Evolutionary conservation across 2,329 filamentous ascomycete genomes (phyloP).

Genomic region (Microsporum ferrugineum): DNA sequence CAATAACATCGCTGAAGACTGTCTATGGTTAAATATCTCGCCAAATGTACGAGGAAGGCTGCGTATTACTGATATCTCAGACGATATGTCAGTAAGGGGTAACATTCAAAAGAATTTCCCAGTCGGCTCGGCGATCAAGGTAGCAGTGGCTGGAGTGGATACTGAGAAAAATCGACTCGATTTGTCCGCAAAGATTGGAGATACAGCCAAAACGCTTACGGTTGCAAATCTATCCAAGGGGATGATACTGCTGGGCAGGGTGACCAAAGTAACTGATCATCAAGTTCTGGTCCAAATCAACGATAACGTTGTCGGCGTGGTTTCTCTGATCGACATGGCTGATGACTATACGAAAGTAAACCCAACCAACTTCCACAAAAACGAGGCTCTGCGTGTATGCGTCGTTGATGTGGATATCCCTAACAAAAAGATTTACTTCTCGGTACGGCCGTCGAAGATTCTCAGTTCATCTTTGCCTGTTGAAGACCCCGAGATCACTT

Average conservation of each 20-base stretch:
- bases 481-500: constrained; percentile 66
- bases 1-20: constrained; percentile 73
- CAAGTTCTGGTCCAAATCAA: constrained; percentile 78
- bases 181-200: constrained; percentile 61
- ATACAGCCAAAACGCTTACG: constrained; percentile 46
- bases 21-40: constrained; percentile 81
- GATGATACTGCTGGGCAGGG: constrained; percentile 67
- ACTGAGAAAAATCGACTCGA: constrained; percentile 63
- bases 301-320: constrained; percentile 63
- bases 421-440: constrained; percentile 77
- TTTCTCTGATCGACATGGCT: constrained; percentile 69
- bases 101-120: constrained; percentile 73
- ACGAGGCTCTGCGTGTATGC: constrained; percentile 79
- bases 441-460: constrained; percentile 74
- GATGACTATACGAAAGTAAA: constrained; percentile 79
- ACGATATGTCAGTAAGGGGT: constrained; percentile 68
- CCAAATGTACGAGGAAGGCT: constrained; percentile 79
- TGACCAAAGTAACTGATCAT: constrained; percentile 76
- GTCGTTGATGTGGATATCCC: constrained; percentile 66
- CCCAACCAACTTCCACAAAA: constrained; percentile 63
- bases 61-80: constrained; percentile 69
- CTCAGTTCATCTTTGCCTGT: constrained; percentile 74
- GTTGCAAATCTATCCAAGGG: constrained; percentile 64
- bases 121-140: constrained; percentile 74
- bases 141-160: constrained; percentile 66